Evolutionary conservation across 75 land plant species (phyloP).

Genomic region (Chamaecyparis obtusa): DNA sequence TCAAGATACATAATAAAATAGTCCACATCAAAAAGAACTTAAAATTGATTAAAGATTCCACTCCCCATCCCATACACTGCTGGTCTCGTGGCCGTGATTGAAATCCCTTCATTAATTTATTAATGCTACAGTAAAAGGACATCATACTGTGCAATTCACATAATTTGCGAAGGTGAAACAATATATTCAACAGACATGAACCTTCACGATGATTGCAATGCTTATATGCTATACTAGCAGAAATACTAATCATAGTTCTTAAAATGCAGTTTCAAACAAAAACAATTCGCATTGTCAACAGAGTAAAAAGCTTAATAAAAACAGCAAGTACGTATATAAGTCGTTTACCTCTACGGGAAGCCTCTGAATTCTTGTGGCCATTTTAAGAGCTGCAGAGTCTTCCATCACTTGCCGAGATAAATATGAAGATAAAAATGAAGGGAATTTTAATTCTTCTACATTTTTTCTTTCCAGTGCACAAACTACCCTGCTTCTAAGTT

Average conservation of each 20-base stretch:
- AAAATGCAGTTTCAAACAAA: background rate
- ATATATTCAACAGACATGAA: background rate
- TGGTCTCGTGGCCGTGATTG: no score
- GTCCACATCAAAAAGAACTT: no score
- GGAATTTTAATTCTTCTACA: slow-evolving; percentile 33
- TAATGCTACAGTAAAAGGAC: background rate
- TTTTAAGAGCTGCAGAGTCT: slow-evolving; percentile 54
- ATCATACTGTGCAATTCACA: background rate
- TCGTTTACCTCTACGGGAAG: slow-evolving; percentile 61
- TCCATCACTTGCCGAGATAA: slow-evolving; percentile 70
- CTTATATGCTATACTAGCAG: background rate
- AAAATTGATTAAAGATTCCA: no score
- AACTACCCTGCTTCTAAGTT: background rate
- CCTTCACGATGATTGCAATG: background rate
- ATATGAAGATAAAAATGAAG: slow-evolving; percentile 70
- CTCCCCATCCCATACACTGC: no score
- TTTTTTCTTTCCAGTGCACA: background rate
- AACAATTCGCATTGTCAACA: background rate
- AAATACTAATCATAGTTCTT: background rate
- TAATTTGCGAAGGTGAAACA: background rate
- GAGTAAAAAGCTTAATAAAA: background rate
- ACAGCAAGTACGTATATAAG: background rate
- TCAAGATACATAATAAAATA: no score
- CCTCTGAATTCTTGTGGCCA: slow-evolving; percentile 68
- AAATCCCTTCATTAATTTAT: no score